Evolutionary conservation across 2,329 filamentous ascomycete genomes (phyloP), one percentile per base, ranked within the genome.

Genomic region (Alternaria ventricosa): DNA sequence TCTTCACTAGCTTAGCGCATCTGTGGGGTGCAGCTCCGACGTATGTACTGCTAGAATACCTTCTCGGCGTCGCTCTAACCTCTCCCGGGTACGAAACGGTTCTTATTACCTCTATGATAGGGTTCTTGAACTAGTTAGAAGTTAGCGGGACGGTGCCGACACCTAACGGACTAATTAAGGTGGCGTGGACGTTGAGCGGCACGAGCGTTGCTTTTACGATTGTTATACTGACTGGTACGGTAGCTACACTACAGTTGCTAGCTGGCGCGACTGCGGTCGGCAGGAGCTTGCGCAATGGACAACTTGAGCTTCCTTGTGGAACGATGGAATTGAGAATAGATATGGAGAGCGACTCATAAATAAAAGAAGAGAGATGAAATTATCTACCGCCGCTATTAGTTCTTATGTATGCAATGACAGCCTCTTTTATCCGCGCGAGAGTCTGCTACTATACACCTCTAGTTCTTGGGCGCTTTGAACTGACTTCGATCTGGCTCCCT

Each of bases 21-120:
- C 82, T 82, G 0, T 85, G 82, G 83, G 80, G 82, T 30, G 81
- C 78, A 1, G 82, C 82, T 6, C 79, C 82, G 2, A 84, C 82
- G 8, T 85, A 84, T 49, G 67, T 84, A 3, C 57, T 85, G 18
- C 58, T 63, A 2, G 69, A 70, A 41, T 70, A 72, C 43, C 43
- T 71, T n/a, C 50, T 65, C 1, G 69, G 70, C n/a, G 58, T 72
- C 3, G 25, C 44, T 13, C 45, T 67, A 2, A 63, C 28, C 5
- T 50, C 56, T 22, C 44, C 69, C 13, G 65, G 67, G 1, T 72
- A 70, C 53, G 12, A 47, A 18, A 65, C 18, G 5, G 61, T 69
- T 49, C 22, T 57, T 2, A 20, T 61, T 7, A 27, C 47, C 23
- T 53, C 58, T 1, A 55, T 41, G 15, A 15, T 61, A 11, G 58